Conservation (phyloP, 2,329 filamentous ascomycete genomes). For the Phyllosticta ampelicida region DNA sequence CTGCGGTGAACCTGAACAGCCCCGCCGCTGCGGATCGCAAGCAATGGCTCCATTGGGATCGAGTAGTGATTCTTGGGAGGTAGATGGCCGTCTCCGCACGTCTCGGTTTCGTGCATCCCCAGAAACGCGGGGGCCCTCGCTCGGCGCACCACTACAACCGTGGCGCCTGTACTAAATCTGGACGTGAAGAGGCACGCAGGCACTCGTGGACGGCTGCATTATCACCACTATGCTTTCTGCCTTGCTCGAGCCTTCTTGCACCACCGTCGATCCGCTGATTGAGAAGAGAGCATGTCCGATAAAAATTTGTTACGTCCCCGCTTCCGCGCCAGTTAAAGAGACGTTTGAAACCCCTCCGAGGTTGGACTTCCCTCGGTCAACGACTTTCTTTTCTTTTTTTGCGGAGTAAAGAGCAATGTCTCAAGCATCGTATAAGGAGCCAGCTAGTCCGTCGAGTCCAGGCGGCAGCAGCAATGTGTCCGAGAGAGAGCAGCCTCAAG, state of each 20-base stretch:
- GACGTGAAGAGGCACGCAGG: neutral
- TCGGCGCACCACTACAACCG: neutral
- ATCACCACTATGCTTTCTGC: neutral
- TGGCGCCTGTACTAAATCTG: neutral
- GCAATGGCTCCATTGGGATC: neutral
- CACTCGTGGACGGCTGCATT: neutral
- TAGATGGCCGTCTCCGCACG: neutral
- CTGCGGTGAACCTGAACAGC: neutral
- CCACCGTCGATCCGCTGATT: neutral
- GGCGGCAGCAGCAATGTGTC: neutral
- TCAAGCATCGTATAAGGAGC: neutral
- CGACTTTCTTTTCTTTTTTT: neutral
- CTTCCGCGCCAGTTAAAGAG: neutral
- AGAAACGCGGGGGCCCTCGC: neutral
- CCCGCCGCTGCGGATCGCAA: neutral
- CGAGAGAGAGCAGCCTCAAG: neutral
- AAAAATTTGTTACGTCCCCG: neutral
- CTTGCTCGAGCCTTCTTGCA: neutral
- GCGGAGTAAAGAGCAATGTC: neutral
- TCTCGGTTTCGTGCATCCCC: neutral
- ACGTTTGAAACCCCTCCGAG: neutral
- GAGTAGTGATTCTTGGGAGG: neutral
- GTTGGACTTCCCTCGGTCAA: neutral
- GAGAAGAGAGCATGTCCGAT: neutral
- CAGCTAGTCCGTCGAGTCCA: neutral